phyloP scores from a whole-genome alignment of 441 rosid genomes.

The Syzygium syzygioides region DNA sequence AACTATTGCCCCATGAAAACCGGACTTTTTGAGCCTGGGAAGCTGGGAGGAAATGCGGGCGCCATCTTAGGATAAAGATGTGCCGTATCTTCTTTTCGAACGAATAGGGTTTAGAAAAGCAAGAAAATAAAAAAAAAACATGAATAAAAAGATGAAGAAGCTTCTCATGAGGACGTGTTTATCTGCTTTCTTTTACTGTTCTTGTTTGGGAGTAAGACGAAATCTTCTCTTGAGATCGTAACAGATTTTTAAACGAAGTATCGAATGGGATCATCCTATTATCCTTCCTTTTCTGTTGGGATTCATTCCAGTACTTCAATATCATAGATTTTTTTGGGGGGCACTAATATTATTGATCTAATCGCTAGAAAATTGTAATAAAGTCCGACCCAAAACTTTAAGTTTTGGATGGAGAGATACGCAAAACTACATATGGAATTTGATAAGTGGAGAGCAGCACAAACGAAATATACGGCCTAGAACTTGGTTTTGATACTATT shows the following conservation, averaged over 20 bases:
- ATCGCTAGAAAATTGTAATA: too few species aligned
- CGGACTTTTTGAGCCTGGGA: too few species aligned
- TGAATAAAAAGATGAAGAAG: not conserved
- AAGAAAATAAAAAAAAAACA: not conserved
- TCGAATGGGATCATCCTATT: not conserved
- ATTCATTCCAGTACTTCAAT: not conserved
- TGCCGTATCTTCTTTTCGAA: not conserved
- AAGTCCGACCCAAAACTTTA: not conserved
- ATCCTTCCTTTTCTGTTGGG: not conserved
- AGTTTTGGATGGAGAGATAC: fast-evolving
- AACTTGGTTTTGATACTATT: too few species aligned
- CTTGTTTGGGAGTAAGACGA: not conserved
- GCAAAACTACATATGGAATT: too few species aligned
- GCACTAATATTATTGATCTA: not conserved
- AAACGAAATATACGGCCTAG: not conserved
- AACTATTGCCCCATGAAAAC: too few species aligned
- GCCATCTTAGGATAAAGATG: too few species aligned
- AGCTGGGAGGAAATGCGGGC: too few species aligned
- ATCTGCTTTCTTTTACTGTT: not conserved
- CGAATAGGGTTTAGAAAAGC: not conserved
- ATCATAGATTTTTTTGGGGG: not conserved
- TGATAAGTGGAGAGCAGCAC: not conserved
- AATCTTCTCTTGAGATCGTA: not conserved
- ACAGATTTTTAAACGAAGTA: not conserved
- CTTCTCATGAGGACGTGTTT: not conserved